These are phyloP conservation scores for Apiospora hydei DNA, from an alignment of 2,329 filamentous ascomycete genomes.

Conservation along the genomic window DNA sequence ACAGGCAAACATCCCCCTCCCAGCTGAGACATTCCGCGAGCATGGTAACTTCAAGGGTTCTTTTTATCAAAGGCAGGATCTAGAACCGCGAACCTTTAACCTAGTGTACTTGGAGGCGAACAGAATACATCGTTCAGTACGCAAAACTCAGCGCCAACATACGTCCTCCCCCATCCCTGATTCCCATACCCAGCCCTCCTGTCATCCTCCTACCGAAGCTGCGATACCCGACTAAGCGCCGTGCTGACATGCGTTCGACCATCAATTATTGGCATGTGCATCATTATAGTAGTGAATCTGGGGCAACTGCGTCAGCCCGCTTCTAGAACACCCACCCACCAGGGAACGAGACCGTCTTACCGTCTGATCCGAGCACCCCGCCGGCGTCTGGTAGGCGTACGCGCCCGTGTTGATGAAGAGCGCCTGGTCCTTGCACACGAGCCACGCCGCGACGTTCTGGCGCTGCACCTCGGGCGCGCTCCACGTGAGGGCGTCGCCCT, in stretches of 20 bases:
- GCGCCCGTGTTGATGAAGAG: conserved; percentile 67
- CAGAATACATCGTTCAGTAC: not conserved
- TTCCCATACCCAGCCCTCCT: not conserved
- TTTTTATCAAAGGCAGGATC: not conserved
- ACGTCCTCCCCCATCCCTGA: not conserved
- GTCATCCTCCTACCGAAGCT: not conserved
- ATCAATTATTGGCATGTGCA: conserved; percentile 39
- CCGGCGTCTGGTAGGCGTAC: conserved; percentile 64
- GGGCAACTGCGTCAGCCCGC: not conserved
- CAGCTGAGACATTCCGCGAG: not conserved
- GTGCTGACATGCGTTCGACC: not conserved
- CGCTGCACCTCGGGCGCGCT: conserved; percentile 53
- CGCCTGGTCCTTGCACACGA: conserved; percentile 59
- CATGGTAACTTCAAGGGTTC: not conserved
- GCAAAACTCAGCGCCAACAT: not conserved
- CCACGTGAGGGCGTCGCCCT: conserved; percentile 67
- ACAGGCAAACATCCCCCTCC: not conserved
- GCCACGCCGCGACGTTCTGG: conserved; percentile 65
- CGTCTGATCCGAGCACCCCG: conserved; percentile 65
- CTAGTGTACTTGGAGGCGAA: not conserved
- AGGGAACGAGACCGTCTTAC: conserved; percentile 44
- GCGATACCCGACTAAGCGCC: not conserved
- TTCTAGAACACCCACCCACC: not conserved
- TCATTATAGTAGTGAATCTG: conserved; percentile 53
- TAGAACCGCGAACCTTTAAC: not conserved